Percentiles rank a stretch among this genome's conserved stretches.
Conservation (phyloP, 345 rosid species). For the Corymbia maculata region DNA sequence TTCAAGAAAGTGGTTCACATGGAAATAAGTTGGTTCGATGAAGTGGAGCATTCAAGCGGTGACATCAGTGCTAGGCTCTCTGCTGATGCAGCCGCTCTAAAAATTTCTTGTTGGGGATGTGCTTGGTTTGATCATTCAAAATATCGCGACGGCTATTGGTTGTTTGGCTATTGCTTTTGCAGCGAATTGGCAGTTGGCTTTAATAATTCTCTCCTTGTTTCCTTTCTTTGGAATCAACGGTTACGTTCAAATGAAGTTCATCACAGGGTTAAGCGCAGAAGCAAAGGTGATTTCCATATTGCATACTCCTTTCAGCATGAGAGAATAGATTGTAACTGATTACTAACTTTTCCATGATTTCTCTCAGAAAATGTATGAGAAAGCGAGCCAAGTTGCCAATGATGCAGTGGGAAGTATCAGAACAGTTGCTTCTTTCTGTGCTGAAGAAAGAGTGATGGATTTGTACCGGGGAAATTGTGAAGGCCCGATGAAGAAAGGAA, state of each 20-base stretch:
- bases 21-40: constrained; percentile 88
- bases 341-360: background rate
- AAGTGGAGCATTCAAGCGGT: constrained; percentile 64
- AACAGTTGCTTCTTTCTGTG: constrained; percentile 79
- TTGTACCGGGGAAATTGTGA: constrained; percentile 54
- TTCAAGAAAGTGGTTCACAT: constrained; percentile 64
- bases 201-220: constrained; percentile 39
- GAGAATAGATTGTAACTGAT: background rate
- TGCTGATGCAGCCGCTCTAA: constrained; percentile 60
- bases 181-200: constrained; percentile 60
- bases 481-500: constrained; percentile 53
- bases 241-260: constrained; percentile 41
- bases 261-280: constrained; percentile 67
- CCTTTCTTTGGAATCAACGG: constrained; percentile 60
- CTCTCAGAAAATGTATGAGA: constrained; percentile 61
- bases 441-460: constrained; percentile 68
- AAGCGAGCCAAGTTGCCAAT: constrained; percentile 83
- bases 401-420: constrained; percentile 81
- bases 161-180: constrained; percentile 61
- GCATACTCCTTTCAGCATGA: too few relatives aligned
- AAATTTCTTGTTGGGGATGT: constrained; percentile 67
- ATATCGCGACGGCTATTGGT: constrained; percentile 36
- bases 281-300: constrained; percentile 45
- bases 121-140: constrained; percentile 43
- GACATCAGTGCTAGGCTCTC: constrained; percentile 68